These are phyloP conservation scores for Panaeolus cyanescens DNA, from an alignment of 768 basidiomycete genomes.

Conservation along the genomic window DNA sequence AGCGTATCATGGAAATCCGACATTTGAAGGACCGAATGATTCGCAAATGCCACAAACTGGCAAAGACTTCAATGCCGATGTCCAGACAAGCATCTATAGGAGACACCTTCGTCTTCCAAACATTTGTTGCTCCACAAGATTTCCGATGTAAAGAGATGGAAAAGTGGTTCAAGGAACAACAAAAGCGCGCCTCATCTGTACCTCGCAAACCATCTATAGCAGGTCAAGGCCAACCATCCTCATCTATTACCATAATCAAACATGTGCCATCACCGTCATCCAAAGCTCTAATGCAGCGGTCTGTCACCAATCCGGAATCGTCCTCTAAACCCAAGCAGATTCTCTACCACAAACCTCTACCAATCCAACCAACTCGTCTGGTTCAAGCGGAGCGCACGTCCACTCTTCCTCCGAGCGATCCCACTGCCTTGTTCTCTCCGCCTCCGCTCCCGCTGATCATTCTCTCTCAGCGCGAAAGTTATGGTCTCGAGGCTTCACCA, in stretches of 20 bases:
- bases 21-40: constrained; percentile 83
- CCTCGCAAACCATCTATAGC: constrained; percentile 24
- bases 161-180: constrained; percentile 67
- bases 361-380: constrained; percentile 19
- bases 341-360: constrained; percentile 18
- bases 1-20: constrained; percentile 71
- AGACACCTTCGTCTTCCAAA: constrained; percentile 55
- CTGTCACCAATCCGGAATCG: constrained; percentile 24
- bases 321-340: constrained; percentile 15
- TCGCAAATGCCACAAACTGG: constrained; percentile 72
- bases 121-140: constrained; percentile 67
- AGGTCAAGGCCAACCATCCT: constrained; percentile 13
- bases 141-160: constrained; percentile 82
- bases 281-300: constrained; percentile 21
- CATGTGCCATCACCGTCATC: constrained; percentile 17
- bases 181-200: constrained; percentile 36
- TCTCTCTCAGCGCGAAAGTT: constrained; percentile 32
- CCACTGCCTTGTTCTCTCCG: constrained; percentile 32
- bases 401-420: constrained; percentile 13
- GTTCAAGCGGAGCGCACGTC: constrained; percentile 23
- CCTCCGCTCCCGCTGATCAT: constrained; percentile 43
- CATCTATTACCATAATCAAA: constrained; percentile 13
- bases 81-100: constrained; percentile 37
- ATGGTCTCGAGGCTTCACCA: constrained; percentile 22
- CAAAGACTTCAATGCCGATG: constrained; percentile 39